These are phyloP conservation scores for Spizellomyces sp. DNA, from an alignment of 192 early-diverging fungal species.

Conservation along the genomic window DNA sequence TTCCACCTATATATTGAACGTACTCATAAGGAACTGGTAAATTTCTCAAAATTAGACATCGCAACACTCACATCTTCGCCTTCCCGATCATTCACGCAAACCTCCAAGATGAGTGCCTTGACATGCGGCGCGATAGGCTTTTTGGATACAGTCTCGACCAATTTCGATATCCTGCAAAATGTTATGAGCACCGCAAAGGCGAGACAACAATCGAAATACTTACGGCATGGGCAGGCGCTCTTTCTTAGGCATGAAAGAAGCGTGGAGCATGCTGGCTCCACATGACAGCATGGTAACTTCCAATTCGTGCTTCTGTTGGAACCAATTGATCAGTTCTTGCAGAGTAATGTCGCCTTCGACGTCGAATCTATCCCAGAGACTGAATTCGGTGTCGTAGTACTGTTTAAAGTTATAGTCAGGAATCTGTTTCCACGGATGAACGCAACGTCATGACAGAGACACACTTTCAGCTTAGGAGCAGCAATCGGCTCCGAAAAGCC, in stretches of 20 bases:
- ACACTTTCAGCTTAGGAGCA: conserved; percentile 65
- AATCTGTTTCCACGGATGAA: not conserved
- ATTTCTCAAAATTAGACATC: not conserved
- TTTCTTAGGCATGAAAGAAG: conserved; percentile 84
- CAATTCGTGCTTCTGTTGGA: conserved; percentile 78
- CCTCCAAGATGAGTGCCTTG: conserved; percentile 81
- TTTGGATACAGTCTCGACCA: conserved; percentile 79
- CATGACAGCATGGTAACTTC: conserved; percentile 92
- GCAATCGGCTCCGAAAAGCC: conserved; percentile 98
- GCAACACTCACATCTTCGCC: conserved; percentile 77
- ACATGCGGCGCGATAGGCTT: conserved; percentile 87
- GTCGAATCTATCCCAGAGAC: conserved; percentile 95
- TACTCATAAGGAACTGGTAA: not conserved
- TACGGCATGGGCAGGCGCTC: conserved; percentile 80
- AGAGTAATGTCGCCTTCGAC: conserved; percentile 82
- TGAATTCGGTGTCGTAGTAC: conserved; percentile 86
- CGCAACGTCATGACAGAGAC: conserved; percentile 35
- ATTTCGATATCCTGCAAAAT: conserved; percentile 66
- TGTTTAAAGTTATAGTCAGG: not conserved
- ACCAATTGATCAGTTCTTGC: conserved; percentile 85
- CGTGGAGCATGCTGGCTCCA: conserved; percentile 91
- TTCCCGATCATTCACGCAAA: conserved; percentile 83
- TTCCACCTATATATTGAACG: conserved; percentile 31
- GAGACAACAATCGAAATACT: conserved; percentile 19
- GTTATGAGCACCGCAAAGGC: not conserved